Percentiles rank a stretch among this genome's conserved stretches.
Evolutionary conservation across 495 filamentous ascomycete genomes (phyloP).

Genomic region (Pyronema domesticum): DNA sequence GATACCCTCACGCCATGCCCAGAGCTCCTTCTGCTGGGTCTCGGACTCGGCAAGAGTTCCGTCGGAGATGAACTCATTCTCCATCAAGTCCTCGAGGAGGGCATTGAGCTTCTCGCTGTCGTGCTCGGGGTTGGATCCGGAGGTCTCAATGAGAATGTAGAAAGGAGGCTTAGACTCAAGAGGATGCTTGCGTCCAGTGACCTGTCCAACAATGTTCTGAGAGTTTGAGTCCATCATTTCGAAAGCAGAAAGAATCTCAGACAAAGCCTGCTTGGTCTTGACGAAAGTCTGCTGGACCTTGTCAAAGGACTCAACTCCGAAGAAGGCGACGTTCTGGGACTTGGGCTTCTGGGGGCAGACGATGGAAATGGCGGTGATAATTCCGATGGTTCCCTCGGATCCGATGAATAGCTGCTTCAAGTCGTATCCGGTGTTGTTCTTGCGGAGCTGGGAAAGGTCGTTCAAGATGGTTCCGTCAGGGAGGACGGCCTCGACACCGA

Average conservation of each 20-base stretch:
- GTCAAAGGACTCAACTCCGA: slow-evolving; percentile 71
- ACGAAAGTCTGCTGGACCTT: slow-evolving; percentile 65
- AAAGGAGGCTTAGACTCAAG: slow-evolving; percentile 73
- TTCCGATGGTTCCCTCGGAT: slow-evolving; percentile 80
- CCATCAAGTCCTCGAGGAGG: slow-evolving; percentile 84
- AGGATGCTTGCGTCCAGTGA: slow-evolving; percentile 59
- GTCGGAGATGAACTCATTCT: slow-evolving; percentile 63
- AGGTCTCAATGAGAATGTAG: slow-evolving; percentile 92
- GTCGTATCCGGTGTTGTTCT: slow-evolving; percentile 98
- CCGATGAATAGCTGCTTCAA: slow-evolving; percentile 96
- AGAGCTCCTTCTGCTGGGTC: slow-evolving; percentile 69
- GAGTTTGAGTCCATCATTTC: slow-evolving; percentile 83
- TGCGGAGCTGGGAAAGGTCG: slow-evolving; percentile 67
- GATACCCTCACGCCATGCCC: slow-evolving; percentile 87
- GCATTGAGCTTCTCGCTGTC: slow-evolving; percentile 65
- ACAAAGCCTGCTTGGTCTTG: slow-evolving; percentile 73
- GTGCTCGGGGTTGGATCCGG: slow-evolving; percentile 82
- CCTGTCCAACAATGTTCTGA: slow-evolving; percentile 54
- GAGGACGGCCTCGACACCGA: slow-evolving; percentile 83
- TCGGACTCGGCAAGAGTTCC: slow-evolving; percentile 83
- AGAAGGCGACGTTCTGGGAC: slow-evolving; percentile 79
- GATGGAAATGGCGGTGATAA: slow-evolving; percentile 79
- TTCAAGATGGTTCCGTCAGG: slow-evolving; percentile 84
- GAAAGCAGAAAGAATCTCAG: slow-evolving; percentile 91
- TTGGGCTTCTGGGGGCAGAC: slow-evolving; percentile 69